Conservation (phyloP, 441 rosid genomes). For the Sinapis alba region DNA sequence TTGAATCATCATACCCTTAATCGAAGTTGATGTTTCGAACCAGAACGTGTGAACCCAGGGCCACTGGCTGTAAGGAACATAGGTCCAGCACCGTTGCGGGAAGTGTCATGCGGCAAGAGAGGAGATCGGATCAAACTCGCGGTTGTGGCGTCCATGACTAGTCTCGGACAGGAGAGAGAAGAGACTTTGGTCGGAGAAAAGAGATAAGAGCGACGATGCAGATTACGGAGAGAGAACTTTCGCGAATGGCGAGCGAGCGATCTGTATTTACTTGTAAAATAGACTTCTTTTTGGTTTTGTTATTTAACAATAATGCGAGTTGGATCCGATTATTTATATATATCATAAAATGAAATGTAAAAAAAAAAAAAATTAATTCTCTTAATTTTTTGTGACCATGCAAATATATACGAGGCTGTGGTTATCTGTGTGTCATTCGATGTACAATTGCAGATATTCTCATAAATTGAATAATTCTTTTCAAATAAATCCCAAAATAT, state of each 20-base stretch:
- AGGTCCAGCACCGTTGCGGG: conserved; percentile 31
- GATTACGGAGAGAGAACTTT: not conserved
- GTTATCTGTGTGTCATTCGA: conserved; percentile 1
- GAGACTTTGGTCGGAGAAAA: conserved; percentile 17
- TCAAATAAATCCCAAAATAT: not conserved
- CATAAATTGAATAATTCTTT: not conserved
- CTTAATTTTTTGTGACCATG: conserved; percentile 15
- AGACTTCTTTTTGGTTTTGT: not conserved
- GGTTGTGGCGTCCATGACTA: conserved; percentile 34
- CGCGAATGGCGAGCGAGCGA: not conserved
- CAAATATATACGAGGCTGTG: conserved; percentile 22
- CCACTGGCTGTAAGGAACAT: conserved; percentile 32
- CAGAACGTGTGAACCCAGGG: conserved; percentile 29
- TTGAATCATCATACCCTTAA: conserved; percentile 10
- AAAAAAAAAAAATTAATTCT: not conserved
- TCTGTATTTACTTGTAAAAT: not conserved
- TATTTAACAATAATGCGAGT: conserved; percentile 5
- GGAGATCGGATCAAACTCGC: conserved; percentile 34
- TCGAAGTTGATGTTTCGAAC: conserved; percentile 25
- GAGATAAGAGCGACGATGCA: conserved; percentile 10
- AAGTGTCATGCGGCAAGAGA: conserved; percentile 1
- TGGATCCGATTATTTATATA: conserved; percentile 9
- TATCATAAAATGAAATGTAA: not conserved
- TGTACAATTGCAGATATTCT: not conserved
- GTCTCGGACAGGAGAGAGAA: not conserved